These are phyloP conservation scores for Alternaria panax DNA, from an alignment of 2,329 filamentous ascomycete genomes.

Conservation along the genomic window DNA sequence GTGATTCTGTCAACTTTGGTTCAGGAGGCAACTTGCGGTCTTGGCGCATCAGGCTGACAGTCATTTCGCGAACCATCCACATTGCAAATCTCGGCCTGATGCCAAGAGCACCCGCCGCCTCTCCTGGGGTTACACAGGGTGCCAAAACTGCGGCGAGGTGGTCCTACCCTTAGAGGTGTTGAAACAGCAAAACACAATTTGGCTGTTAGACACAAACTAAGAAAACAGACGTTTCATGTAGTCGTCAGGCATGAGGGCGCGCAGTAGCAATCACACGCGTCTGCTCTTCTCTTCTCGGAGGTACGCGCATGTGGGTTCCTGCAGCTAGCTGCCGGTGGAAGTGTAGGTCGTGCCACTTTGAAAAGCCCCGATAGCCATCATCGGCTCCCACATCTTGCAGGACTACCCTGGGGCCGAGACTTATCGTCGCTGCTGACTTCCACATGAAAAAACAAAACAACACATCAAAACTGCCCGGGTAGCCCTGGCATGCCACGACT, in stretches of 20 bases:
- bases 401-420: not conserved
- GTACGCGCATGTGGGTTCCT: not conserved
- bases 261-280: not conserved
- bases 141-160: not conserved
- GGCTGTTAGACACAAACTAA: not conserved
- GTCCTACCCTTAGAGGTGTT: not conserved
- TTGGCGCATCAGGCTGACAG: slow-evolving; percentile 15
- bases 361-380: not conserved
- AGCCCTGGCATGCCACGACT: not conserved
- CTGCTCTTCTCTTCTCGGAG: not conserved
- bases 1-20: slow-evolving; percentile 1
- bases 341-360: not conserved
- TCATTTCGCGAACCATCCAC: slow-evolving; percentile 22
- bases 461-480: not conserved
- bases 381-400: not conserved
- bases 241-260: not conserved
- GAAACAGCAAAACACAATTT: slow-evolving; percentile 4
- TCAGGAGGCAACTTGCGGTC: slow-evolving; percentile 14
- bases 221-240: not conserved
- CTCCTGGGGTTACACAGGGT: slow-evolving; percentile 6
- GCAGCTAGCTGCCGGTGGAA: not conserved
- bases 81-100: slow-evolving; percentile 13
- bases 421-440: not conserved
- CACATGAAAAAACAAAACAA: not conserved
- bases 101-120: slow-evolving; percentile 24